phyloP scores from a whole-genome alignment of 805 yeast species.

The Lachancea quebecensis region DNA sequence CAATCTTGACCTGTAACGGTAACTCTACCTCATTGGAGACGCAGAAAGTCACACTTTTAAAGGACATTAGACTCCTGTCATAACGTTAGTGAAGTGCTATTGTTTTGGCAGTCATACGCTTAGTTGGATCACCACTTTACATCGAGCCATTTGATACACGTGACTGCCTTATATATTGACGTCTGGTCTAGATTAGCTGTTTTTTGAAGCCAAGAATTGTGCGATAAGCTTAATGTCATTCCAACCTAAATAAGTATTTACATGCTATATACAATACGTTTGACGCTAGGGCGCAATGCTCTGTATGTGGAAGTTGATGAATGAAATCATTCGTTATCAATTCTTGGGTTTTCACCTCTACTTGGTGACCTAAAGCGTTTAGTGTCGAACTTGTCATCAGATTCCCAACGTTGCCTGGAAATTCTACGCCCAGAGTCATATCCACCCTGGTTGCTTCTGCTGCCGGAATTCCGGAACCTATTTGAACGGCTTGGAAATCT shows the following conservation, averaged over 20 bases:
- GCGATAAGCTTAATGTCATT: neutral
- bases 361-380: neutral
- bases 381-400: neutral
- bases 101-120: neutral
- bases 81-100: neutral
- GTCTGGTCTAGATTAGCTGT: no score
- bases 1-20: constrained; percentile 44
- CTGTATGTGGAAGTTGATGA: neutral
- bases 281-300: neutral
- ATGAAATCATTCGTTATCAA: neutral
- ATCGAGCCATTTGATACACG: no score
- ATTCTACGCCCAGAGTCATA: no score
- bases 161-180: no score
- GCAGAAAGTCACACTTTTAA: constrained; percentile 45
- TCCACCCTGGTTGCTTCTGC: neutral
- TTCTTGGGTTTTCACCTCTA: constrained; percentile 4
- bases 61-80: constrained; percentile 11
- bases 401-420: constrained; percentile 5
- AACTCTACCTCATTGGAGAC: constrained; percentile 48
- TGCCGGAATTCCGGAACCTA: neutral
- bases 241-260: neutral
- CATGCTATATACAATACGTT: constrained; percentile 3
- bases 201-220: no score
- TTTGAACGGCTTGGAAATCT: neutral
- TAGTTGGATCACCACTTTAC: neutral